Conservation (phyloP, 2,329 filamentous ascomycete species). For the Ilyonectria sp. region DNA sequence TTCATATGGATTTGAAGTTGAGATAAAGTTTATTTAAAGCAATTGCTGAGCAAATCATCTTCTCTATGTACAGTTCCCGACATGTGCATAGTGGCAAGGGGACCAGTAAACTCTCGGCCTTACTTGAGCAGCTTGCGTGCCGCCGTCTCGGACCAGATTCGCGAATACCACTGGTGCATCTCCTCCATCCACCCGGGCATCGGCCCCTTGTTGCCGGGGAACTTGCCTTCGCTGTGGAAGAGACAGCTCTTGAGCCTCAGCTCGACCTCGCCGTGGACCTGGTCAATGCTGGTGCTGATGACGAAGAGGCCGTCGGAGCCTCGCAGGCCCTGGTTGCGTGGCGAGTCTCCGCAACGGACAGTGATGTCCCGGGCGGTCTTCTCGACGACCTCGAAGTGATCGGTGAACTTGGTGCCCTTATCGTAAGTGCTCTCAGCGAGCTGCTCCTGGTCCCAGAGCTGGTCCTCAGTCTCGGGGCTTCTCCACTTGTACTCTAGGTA, state of each 20-base stretch:
- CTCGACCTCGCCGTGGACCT: slow-evolving; percentile 71
- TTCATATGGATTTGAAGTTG: not conserved
- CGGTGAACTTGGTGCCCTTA: slow-evolving; percentile 74
- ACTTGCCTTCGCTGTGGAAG: slow-evolving; percentile 62
- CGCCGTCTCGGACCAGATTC: slow-evolving; percentile 57
- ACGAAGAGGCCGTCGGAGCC: slow-evolving; percentile 77
- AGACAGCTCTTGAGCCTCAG: slow-evolving; percentile 76
- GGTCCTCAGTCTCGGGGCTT: slow-evolving; percentile 66
- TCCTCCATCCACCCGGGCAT: slow-evolving; percentile 50
- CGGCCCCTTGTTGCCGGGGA: slow-evolving; percentile 52
- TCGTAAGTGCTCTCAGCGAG: slow-evolving; percentile 72
- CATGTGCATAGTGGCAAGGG: not conserved
- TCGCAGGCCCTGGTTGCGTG: slow-evolving; percentile 69
- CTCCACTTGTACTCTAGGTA: slow-evolving; percentile 73
- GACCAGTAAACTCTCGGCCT: not conserved
- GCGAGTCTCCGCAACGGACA: slow-evolving; percentile 77
- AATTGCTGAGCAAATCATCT: not conserved
- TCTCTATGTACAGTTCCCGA: not conserved
- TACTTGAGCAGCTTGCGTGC: slow-evolving; percentile 56
- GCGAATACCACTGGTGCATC: slow-evolving; percentile 59
- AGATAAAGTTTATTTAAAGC: slow-evolving; percentile 1
- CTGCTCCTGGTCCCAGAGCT: slow-evolving; percentile 73
- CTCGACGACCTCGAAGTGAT: slow-evolving; percentile 81
- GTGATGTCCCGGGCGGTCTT: slow-evolving; percentile 73
- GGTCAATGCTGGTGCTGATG: slow-evolving; percentile 73